A percentile compares a stretch with the other conserved stretches of the same genome.
phyloP scores from a whole-genome alignment of 345 rosid genomes.

The Turnera subulata region DNA sequence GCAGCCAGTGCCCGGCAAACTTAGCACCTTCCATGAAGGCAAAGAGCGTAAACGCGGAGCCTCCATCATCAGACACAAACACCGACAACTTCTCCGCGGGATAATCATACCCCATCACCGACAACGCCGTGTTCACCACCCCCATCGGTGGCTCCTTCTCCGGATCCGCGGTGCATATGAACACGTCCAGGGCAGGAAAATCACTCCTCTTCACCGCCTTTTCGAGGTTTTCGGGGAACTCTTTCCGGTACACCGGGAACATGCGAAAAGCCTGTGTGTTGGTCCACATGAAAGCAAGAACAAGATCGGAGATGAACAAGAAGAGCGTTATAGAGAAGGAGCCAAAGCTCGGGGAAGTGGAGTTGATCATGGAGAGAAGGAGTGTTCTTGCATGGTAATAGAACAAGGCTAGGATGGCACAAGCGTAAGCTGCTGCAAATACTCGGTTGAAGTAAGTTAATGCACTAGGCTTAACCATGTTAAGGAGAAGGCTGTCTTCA shows the following conservation, averaged over 20 bases:
- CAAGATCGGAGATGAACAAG: conserved; percentile 44
- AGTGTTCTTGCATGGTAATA: conserved; percentile 41
- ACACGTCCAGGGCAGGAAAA: conserved; percentile 44
- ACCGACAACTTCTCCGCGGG: conserved; percentile 64
- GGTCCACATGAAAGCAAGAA: conserved; percentile 71
- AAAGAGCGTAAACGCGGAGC: conserved; percentile 20
- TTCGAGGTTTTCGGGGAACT: conserved; percentile 43
- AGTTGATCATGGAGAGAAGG: no score
- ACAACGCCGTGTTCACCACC: conserved; percentile 69
- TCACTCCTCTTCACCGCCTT: conserved; percentile 14
- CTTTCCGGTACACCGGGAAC: conserved; percentile 35
- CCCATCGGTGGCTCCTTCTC: conserved; percentile 24
- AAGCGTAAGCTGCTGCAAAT: conserved; percentile 41
- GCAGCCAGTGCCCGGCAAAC: conserved; percentile 22
- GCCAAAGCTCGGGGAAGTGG: conserved; percentile 13
- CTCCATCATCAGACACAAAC: conserved; percentile 30
- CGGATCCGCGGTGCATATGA: conserved; percentile 46
- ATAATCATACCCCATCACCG: conserved; percentile 73
- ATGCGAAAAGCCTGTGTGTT: conserved; percentile 35
- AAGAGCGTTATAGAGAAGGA: conserved; percentile 19
- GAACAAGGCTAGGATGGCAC: conserved; percentile 49
- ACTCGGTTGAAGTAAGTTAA: conserved; percentile 38
- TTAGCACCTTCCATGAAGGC: conserved; percentile 26
- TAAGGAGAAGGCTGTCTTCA: conserved; percentile 18
- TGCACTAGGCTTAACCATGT: conserved; percentile 35